Evolutionary conservation across 2,329 filamentous ascomycete genomes (phyloP).

Genomic region (Plectosphaerella plurivora): DNA sequence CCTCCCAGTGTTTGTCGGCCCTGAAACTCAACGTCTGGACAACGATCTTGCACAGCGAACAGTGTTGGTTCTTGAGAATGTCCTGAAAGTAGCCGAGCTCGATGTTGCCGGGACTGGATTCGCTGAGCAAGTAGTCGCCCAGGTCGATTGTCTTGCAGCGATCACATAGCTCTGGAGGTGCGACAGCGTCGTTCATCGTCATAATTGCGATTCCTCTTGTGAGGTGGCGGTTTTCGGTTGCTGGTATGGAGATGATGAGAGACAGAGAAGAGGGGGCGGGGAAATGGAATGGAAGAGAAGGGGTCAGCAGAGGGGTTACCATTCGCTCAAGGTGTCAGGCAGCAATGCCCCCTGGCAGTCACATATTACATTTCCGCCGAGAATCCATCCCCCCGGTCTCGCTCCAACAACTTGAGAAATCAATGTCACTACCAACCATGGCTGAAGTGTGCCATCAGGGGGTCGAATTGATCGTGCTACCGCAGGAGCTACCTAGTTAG

Average conservation of each 20-base stretch:
- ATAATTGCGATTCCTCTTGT: background rate
- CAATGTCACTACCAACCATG: no score
- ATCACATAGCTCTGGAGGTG: background rate
- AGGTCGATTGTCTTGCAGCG: background rate
- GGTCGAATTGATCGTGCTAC: no score
- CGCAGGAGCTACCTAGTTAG: no score
- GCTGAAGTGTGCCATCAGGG: no score
- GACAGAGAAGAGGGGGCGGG: background rate
- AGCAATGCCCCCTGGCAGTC: no score
- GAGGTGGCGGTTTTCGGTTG: background rate
- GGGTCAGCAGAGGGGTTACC: no score
- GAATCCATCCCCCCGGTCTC: no score
- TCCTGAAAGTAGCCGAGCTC: constrained; percentile 1
- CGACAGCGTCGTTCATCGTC: background rate
- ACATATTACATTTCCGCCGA: no score
- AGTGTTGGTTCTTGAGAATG: background rate
- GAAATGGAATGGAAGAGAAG: background rate
- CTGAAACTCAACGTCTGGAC: background rate
- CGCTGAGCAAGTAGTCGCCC: background rate
- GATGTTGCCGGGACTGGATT: background rate
- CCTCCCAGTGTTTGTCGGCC: background rate
- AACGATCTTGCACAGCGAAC: background rate
- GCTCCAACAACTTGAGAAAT: no score
- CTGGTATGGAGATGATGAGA: background rate
- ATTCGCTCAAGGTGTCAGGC: no score